Conservation (phyloP, 2,329 filamentous ascomycete species). For the Hortaea werneckii region DNA sequence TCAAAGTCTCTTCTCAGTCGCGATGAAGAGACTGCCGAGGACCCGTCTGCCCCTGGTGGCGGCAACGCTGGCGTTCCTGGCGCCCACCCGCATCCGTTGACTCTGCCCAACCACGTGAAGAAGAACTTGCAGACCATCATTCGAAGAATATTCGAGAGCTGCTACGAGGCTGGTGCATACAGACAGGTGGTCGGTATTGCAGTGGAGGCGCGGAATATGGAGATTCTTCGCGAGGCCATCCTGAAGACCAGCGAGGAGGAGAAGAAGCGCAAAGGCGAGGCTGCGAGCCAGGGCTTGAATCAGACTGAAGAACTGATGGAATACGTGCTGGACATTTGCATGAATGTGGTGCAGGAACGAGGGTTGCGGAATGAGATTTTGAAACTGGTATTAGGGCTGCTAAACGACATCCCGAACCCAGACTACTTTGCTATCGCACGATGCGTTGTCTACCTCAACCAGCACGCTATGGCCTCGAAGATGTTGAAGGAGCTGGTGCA, state of each 20-base stretch:
- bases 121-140: constrained; percentile 74
- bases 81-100: constrained; percentile 49
- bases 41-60: constrained; percentile 45
- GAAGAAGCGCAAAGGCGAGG: constrained; percentile 51
- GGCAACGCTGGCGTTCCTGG: constrained; percentile 45
- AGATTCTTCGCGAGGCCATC: constrained; percentile 78
- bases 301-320: constrained; percentile 91
- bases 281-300: constrained; percentile 41
- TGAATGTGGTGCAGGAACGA: constrained; percentile 94
- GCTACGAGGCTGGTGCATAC: constrained; percentile 76
- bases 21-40: constrained; percentile 48
- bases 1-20: constrained; percentile 93
- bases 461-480: constrained; percentile 78
- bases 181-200: constrained; percentile 95
- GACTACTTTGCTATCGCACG: constrained; percentile 98
- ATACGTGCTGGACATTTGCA: constrained; percentile 89
- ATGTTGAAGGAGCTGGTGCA: constrained; percentile 76
- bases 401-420: constrained; percentile 82
- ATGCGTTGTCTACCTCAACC: constrained; percentile 91
- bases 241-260: constrained; percentile 80
- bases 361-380: constrained; percentile 75
- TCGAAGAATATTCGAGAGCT: constrained; percentile 82
- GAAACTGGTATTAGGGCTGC: constrained; percentile 82
- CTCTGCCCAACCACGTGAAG: constrained; percentile 64
- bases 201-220: constrained; percentile 84